Evolutionary conservation across 2,329 filamentous ascomycete genomes (phyloP), one percentile per base, ranked within the genome.

Genomic region (Nectriaceae sp.): DNA sequence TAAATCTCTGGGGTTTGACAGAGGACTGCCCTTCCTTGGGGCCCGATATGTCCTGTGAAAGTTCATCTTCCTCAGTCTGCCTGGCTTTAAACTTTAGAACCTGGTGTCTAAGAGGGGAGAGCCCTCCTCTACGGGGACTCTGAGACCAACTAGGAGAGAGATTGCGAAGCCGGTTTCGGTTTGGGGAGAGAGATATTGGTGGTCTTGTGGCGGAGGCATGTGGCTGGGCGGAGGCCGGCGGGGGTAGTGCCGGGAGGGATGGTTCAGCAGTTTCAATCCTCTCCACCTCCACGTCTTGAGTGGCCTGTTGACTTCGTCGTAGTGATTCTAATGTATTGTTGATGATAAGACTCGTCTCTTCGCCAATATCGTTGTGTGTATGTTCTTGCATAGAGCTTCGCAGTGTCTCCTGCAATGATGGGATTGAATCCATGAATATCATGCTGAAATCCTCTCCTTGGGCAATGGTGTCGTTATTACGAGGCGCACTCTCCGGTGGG

Each of bases 361-460:
- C 79, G 4, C 79, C 81, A 53, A 82, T 70, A 22, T 80, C 76
- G 8, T 73, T 68, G 3, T 70, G 63, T 2, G 62, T 56, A 3
- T 67, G 65, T 3, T 65, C 62, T 10, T 67, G 64, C 10, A 65
- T 56, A 16, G 65, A 66, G 48, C 62, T 65, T 36, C 64, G 63
- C 46, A 73, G 65, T 29, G 70, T 71, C 2, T 67, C 71, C 29
- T 75, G 74, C 46, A 82, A 68, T 0, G 78, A 79, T 3, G 75
- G 77, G 16, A 83, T 67, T 2, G 78, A 79, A 39, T 79, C 73
- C 50, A 81, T 73, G 24, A 78, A 78, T 47, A 83, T 83, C 78
- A 82, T 82, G 60, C 79, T 83, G 52, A 83, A 82, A 33, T 78
- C 76, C 50, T 83, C 79, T 15, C 69, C 74, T n/a, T 77, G 71